Evolutionary conservation across 352 stramenopile species (phyloP).

Genomic region (Blastocystis sp.): DNA sequence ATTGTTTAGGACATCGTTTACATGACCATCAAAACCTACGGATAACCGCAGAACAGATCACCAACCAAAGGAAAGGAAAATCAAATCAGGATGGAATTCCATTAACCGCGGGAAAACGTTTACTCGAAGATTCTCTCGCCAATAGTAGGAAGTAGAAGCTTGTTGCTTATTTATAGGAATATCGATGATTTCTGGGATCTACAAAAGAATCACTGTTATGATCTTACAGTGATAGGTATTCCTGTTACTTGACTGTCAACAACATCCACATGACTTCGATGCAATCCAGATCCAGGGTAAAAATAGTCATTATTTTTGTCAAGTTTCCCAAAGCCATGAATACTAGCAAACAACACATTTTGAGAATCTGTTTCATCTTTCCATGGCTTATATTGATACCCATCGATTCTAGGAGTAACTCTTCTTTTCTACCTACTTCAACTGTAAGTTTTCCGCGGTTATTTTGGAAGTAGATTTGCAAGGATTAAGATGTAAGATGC

Average conservation of each 20-base stretch:
- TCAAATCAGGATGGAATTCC: conserved; percentile 65
- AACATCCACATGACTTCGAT: neutral
- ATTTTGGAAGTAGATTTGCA: neutral
- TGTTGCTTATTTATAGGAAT: neutral
- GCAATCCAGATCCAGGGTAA: conserved; percentile 33
- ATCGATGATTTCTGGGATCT: conserved; percentile 35
- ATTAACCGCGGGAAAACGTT: conserved; percentile 63
- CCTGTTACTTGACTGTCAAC: neutral
- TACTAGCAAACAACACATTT: conserved; percentile 57
- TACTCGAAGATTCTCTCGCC: conserved; percentile 55
- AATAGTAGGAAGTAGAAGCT: neutral
- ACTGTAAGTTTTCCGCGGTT: neutral
- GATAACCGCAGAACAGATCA: neutral
- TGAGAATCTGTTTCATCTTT: conserved; percentile 22
- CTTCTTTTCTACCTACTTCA: neutral
- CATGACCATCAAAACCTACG: conserved; percentile 64
- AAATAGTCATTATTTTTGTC: conserved; percentile 29
- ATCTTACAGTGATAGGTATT: neutral
- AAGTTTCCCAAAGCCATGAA: conserved; percentile 46
- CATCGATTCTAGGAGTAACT: neutral
- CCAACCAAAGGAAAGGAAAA: conserved; percentile 65
- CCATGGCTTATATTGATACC: conserved; percentile 45
- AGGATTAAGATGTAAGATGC: conserved; percentile 61
- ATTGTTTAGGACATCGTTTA: conserved; percentile 64
- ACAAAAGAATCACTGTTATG: neutral